Conservation (phyloP, 345 rosid species). For the Aurinia saxatilis region DNA sequence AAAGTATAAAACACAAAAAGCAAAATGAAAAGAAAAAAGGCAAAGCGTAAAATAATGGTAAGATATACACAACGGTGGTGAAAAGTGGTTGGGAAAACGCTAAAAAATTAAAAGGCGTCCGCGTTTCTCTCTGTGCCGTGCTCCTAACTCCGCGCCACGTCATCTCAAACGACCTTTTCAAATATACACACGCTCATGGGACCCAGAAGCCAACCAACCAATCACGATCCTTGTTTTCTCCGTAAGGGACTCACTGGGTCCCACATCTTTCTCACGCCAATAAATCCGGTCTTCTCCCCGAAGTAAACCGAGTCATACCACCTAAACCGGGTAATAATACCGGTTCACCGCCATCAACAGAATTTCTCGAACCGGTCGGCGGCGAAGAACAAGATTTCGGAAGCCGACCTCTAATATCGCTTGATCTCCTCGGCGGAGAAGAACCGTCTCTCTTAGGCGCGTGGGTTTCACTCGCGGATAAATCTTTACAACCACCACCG, state of each 20-base stretch:
- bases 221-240: constrained; percentile 16
- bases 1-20: background rate
- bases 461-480: constrained; percentile 1
- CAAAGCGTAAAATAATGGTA: background rate
- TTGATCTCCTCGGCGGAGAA: constrained; percentile 24
- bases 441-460: too few species aligned
- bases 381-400: constrained; percentile 36
- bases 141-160: constrained; percentile 20
- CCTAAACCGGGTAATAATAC: constrained; percentile 38
- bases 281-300: constrained; percentile 59
- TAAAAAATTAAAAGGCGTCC: background rate
- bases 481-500: constrained; percentile 23
- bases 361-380: constrained; percentile 20
- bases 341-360: constrained; percentile 33
- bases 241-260: constrained; percentile 1
- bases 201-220: constrained; percentile 10
- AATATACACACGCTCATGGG: constrained; percentile 9
- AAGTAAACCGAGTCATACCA: constrained; percentile 52
- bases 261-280: constrained; percentile 40
- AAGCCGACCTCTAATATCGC: constrained; percentile 53
- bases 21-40: background rate
- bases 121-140: too few species aligned
- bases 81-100: constrained; percentile 11
- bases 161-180: constrained; percentile 21
- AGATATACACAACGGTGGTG: constrained; percentile 11